phyloP scores from a whole-genome alignment of 2,329 filamentous ascomycete genomes.

The Aspergillus pseudonomiae region DNA sequence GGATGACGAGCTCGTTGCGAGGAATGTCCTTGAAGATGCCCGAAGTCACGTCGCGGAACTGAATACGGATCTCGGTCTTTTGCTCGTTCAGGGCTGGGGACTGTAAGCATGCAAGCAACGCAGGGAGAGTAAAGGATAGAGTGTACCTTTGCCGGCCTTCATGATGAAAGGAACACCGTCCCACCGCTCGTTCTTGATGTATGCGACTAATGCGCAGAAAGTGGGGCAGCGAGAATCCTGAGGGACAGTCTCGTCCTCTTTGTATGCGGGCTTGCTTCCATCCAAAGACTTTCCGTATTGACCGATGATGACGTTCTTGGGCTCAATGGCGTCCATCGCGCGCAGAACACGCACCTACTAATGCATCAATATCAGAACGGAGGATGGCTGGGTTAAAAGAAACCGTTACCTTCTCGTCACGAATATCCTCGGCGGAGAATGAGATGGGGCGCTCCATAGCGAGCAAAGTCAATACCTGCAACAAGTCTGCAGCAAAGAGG shows the following conservation, averaged over 20 bases:
- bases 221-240: conserved; percentile 97
- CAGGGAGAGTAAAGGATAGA: background rate
- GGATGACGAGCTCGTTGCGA: conserved; percentile 97
- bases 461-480: conserved; percentile 92
- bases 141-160: conserved; percentile 85
- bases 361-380: conserved; percentile 6
- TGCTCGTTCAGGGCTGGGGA: conserved; percentile 85
- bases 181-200: conserved; percentile 99
- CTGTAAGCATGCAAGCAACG: conserved; percentile 20
- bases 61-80: conserved; percentile 98
- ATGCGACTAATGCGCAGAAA: conserved; percentile 94
- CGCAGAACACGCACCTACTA: conserved; percentile 79
- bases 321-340: conserved; percentile 90
- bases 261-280: conserved; percentile 94
- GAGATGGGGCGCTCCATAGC: conserved; percentile 99
- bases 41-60: conserved; percentile 99
- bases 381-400: background rate
- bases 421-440: conserved; percentile 96
- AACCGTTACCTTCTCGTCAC: conserved; percentile 77
- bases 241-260: conserved; percentile 97
- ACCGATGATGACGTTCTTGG: conserved; percentile 99
- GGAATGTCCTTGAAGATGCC: conserved; percentile 99
- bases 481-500: conserved; percentile 63
- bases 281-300: conserved; percentile 97
- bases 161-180: conserved; percentile 99